phyloP scores from a whole-genome alignment of 192 early-diverging fungal species.

The Backusella tuberculispora region DNA sequence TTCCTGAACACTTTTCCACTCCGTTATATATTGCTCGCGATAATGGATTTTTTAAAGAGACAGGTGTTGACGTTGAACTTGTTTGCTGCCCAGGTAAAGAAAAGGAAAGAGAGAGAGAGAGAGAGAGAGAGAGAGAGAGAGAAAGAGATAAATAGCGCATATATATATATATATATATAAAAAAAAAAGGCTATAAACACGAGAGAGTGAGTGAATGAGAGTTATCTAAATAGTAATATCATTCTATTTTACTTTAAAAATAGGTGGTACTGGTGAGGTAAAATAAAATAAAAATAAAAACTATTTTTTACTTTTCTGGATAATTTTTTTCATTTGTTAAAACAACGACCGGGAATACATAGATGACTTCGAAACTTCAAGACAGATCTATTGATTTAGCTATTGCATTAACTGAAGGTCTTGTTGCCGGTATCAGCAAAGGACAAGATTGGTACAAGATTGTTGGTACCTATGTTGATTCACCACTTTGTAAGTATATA shows the following conservation, averaged over 20 bases:
- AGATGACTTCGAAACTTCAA: constrained; percentile 63
- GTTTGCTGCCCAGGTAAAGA: constrained; percentile 52
- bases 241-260: constrained; percentile 17
- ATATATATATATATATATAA: constrained; percentile 1
- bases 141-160: too few species aligned
- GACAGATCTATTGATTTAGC: constrained; percentile 76
- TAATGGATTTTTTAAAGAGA: constrained; percentile 55
- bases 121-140: too few species aligned
- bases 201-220: too few species aligned
- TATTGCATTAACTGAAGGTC: constrained; percentile 88
- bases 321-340: background rate
- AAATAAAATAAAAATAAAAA: background rate
- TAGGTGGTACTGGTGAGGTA: constrained; percentile 57
- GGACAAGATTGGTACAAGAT: constrained; percentile 67
- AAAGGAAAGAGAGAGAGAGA: constrained; percentile 31
- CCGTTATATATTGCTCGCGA: constrained; percentile 66
- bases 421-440: constrained; percentile 65
- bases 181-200: background rate
- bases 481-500: constrained; percentile 64
- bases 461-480: constrained; percentile 78
- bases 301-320: constrained; percentile 7
- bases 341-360: background rate
- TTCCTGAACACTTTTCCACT: constrained; percentile 80
- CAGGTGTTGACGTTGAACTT: constrained; percentile 59
- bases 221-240: constrained; percentile 3